phyloP scores from a whole-genome alignment of 176 grass and related monocot species.

The Eragrostis nindensis region DNA sequence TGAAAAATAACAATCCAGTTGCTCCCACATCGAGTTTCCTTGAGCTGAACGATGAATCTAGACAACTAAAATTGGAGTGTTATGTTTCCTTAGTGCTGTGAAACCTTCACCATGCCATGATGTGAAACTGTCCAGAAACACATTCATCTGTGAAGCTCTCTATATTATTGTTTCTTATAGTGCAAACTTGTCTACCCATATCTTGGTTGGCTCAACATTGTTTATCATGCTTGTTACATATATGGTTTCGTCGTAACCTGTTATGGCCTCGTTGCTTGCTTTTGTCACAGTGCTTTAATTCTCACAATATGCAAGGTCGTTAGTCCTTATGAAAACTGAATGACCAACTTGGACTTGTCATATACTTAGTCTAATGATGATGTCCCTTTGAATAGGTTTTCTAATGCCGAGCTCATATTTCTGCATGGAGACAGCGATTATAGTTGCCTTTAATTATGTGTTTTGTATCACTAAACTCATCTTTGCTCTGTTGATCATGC shows the following conservation, averaged over 20 bases:
- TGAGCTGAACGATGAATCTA: neutral
- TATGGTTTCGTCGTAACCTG: neutral
- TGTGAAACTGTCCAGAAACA: slow-evolving; percentile 14
- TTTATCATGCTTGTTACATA: neutral
- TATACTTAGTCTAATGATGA: neutral
- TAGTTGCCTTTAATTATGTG: slow-evolving; percentile 7
- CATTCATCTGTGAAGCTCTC: neutral
- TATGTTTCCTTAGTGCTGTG: neutral
- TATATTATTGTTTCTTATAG: neutral
- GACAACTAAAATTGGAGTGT: slow-evolving; percentile 11
- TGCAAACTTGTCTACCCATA: slow-evolving; percentile 2
- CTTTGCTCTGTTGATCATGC: neutral
- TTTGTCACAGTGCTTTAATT: neutral
- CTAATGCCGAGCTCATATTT: slow-evolving; percentile 2
- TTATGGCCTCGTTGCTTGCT: neutral
- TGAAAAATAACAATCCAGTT: neutral
- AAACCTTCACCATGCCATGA: neutral
- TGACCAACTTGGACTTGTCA: neutral
- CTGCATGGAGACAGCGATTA: neutral
- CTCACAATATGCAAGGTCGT: slow-evolving; percentile 11
- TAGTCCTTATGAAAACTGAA: neutral
- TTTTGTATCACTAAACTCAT: neutral
- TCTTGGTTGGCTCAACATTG: neutral
- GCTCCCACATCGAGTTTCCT: neutral
- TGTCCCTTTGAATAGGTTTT: slow-evolving; percentile 10